Conservation (phyloP, 2,329 filamentous ascomycete genomes). For the Ilyonectria robusta region DNA sequence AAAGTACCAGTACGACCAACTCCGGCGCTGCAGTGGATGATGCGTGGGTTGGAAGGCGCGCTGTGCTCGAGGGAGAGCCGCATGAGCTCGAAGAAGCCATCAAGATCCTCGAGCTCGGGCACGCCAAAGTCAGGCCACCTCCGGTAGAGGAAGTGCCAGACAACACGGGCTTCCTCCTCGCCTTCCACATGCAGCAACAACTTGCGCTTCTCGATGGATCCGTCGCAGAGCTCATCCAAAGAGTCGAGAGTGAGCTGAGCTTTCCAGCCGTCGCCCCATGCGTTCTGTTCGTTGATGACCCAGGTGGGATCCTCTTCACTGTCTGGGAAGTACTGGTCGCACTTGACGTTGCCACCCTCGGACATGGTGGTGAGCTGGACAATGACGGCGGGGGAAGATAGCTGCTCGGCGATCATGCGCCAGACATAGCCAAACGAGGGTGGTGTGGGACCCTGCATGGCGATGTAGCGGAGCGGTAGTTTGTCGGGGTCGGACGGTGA, state of each 20-base stretch:
- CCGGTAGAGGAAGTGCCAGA: conserved; percentile 89
- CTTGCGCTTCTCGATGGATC: conserved; percentile 81
- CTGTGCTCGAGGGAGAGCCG: conserved; percentile 72
- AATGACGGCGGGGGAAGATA: conserved; percentile 80
- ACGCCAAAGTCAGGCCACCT: conserved; percentile 94
- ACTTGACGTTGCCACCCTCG: conserved; percentile 85
- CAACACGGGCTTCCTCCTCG: conserved; percentile 66
- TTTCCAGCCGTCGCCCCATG: conserved; percentile 76
- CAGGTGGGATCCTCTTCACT: conserved; percentile 66
- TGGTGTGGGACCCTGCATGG: conserved; percentile 90
- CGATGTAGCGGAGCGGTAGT: conserved; percentile 79
- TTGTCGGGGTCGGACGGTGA: conserved; percentile 56
- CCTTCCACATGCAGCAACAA: conserved; percentile 71
- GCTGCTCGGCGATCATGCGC: conserved; percentile 93
- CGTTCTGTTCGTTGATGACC: conserved; percentile 73
- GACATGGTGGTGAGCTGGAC: conserved; percentile 95
- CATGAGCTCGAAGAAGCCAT: conserved; percentile 79
- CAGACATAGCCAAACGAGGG: conserved; percentile 86
- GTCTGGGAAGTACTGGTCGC: conserved; percentile 87
- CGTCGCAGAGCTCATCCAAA: conserved; percentile 67
- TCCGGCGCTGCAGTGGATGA: conserved; percentile 91
- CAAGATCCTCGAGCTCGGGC: conserved; percentile 77
- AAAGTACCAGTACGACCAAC: conserved; percentile 96
- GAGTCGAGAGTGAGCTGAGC: conserved; percentile 79
- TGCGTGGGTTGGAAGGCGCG: conserved; percentile 74